Conservation (phyloP, 768 basidiomycete genomes). For the Hypholoma fasciculare region DNA sequence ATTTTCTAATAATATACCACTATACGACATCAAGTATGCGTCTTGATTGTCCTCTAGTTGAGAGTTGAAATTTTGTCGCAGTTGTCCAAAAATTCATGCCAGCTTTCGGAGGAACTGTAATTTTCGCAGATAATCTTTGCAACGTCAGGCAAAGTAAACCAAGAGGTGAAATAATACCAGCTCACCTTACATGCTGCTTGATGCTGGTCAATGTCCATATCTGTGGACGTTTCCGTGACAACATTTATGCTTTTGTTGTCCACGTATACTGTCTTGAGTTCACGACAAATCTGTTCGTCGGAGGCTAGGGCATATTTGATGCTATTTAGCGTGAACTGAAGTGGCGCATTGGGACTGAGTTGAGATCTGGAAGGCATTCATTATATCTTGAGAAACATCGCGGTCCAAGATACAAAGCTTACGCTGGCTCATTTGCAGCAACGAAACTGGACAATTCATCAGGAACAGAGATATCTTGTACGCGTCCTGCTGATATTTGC, state of each 20-base stretch:
- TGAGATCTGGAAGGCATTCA: background rate
- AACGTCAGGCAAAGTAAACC: constrained; percentile 4
- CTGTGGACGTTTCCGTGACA: constrained; percentile 13
- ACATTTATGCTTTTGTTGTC: background rate
- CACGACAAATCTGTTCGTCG: constrained; percentile 11
- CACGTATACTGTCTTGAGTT: constrained; percentile 6
- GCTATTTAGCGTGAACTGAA: constrained; percentile 6
- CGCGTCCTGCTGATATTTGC: background rate
- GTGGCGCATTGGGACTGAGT: constrained; percentile 2
- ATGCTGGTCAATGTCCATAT: constrained; percentile 14
- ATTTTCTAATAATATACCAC: background rate
- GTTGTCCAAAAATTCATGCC: constrained; percentile 37
- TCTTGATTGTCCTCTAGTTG: background rate
- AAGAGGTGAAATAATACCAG: background rate
- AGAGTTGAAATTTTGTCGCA: constrained; percentile 37
- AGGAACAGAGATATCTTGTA: background rate
- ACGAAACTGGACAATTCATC: background rate
- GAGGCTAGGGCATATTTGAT: constrained; percentile 11
- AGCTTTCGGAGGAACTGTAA: constrained; percentile 33
- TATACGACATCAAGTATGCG: background rate
- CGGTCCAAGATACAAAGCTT: background rate
- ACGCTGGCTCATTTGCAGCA: background rate
- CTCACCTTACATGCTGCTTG: constrained; percentile 56
- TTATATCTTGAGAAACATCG: background rate
- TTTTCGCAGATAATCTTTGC: constrained; percentile 48